These are phyloP conservation scores for Cutaneotrichosporon dermatis DNA, from an alignment of 1,284 basidiomycete species.

Conservation along the genomic window DNA sequence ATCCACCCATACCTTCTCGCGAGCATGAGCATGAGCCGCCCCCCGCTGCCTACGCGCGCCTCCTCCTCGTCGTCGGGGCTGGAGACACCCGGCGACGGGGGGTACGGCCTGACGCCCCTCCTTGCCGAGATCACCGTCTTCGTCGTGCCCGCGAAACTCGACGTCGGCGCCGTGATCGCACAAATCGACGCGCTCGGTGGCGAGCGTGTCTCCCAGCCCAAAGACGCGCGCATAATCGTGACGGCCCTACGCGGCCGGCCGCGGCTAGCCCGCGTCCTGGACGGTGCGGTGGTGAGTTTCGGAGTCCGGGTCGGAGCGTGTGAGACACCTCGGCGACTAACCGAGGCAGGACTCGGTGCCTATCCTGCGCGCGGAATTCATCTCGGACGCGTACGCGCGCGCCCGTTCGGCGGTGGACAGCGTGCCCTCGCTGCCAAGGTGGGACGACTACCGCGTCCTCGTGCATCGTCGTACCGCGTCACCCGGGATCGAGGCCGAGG, in stretches of 20 bases:
- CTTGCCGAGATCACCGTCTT: slow-evolving; percentile 41
- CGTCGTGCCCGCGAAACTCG: slow-evolving; percentile 44
- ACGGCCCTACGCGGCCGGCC: slow-evolving; percentile 40
- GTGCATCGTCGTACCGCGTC: not conserved
- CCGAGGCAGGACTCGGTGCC: slow-evolving; percentile 22
- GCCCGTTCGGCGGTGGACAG: not conserved
- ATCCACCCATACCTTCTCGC: no score
- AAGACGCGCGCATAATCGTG: slow-evolving; percentile 30
- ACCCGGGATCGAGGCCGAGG: no score
- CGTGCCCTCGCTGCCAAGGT: slow-evolving; percentile 11
- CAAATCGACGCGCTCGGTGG: slow-evolving; percentile 43
- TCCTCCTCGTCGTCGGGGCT: not conserved
- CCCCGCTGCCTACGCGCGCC: not conserved
- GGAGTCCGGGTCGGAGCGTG: no score
- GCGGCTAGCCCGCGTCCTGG: slow-evolving; percentile 33
- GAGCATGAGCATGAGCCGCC: not conserved
- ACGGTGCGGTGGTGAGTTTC: slow-evolving; percentile 3
- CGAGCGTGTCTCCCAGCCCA: slow-evolving; percentile 17
- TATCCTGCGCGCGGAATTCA: slow-evolving; percentile 29
- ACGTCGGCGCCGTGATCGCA: slow-evolving; percentile 17
- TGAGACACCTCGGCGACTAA: not conserved
- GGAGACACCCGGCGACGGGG: not conserved
- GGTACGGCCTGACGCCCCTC: slow-evolving; percentile 25
- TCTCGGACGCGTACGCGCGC: slow-evolving; percentile 29
- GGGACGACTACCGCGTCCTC: slow-evolving; percentile 21